Conservation (phyloP, 106 monocot genomes). For the Posidonia australis region DNA sequence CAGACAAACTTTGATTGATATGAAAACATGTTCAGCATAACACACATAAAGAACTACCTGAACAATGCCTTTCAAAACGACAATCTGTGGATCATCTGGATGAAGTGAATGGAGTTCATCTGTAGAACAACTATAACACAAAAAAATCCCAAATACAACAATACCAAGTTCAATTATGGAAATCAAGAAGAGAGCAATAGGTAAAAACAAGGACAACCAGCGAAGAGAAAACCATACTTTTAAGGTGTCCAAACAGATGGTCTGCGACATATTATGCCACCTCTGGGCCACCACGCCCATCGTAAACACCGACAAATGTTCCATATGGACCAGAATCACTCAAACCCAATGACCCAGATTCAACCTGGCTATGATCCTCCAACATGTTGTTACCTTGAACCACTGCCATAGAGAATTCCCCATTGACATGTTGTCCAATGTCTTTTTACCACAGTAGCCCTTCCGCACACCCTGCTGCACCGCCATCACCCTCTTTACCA, state of each 20-base stretch:
- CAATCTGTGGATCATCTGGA: conserved; percentile 61
- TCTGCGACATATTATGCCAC: conserved; percentile 38
- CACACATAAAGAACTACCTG: no score
- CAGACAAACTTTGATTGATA: no score
- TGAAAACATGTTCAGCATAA: no score
- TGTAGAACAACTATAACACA: no score
- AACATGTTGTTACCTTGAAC: conserved; percentile 53
- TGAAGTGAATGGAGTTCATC: conserved; percentile 46
- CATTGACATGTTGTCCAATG: conserved; percentile 34
- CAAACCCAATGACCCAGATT: conserved; percentile 40
- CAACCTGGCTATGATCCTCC: conserved; percentile 71
- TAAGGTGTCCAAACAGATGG: conserved; percentile 43
- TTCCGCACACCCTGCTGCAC: conserved; percentile 18
- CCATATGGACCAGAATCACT: conserved; percentile 11
- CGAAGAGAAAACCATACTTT: conserved; percentile 19
- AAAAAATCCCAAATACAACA: no score
- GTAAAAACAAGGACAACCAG: neutral
- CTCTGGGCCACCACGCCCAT: conserved; percentile 72
- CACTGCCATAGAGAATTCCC: conserved; percentile 82
- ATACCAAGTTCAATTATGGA: no score
- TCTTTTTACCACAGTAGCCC: conserved; percentile 55
- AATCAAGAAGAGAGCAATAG: neutral
- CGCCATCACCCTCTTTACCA: neutral
- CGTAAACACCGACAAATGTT: conserved; percentile 71
- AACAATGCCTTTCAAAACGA: conserved; percentile 42